These are phyloP conservation scores for Penicillium parvum DNA, from an alignment of 495 filamentous ascomycete genomes.

Conservation along the genomic window DNA sequence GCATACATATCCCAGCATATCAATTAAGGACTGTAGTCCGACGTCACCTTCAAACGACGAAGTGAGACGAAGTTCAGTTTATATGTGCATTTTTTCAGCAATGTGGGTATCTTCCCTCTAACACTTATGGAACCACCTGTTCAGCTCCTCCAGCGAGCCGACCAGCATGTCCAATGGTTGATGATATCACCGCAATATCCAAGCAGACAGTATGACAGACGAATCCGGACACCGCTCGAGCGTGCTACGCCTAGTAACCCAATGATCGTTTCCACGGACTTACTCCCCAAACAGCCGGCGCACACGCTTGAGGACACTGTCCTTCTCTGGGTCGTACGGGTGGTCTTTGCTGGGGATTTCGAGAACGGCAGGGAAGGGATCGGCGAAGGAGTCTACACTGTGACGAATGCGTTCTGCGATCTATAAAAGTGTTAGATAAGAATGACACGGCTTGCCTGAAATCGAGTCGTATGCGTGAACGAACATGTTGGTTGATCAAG, in stretches of 20 bases:
- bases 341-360: constrained; percentile 99
- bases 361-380: constrained; percentile 59
- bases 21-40: too few relatives aligned
- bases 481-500: constrained; percentile 95
- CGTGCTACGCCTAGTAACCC: constrained; percentile 4
- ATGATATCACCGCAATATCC: constrained; percentile 8
- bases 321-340: constrained; percentile 98
- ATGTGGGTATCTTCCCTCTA: constrained; percentile 27
- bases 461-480: constrained; percentile 23
- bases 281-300: constrained; percentile 90
- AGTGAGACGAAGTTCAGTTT: constrained; percentile 11
- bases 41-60: too few relatives aligned
- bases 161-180: constrained; percentile 2
- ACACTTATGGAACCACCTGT: constrained; percentile 7
- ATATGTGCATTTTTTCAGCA: constrained; percentile 22
- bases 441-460: neutral
- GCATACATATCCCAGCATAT: too few relatives aligned
- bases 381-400: constrained; percentile 52
- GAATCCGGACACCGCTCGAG: constrained; percentile 3
- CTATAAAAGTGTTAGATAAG: constrained; percentile 40
- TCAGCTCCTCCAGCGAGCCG: constrained; percentile 2
- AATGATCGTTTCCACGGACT: constrained; percentile 4
- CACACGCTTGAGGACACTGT: constrained; percentile 91
- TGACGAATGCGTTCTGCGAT: constrained; percentile 90
- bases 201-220: constrained; percentile 5